phyloP scores from a whole-genome alignment of 148 eudicot genomes.

The Fagopyrum tataricum region DNA sequence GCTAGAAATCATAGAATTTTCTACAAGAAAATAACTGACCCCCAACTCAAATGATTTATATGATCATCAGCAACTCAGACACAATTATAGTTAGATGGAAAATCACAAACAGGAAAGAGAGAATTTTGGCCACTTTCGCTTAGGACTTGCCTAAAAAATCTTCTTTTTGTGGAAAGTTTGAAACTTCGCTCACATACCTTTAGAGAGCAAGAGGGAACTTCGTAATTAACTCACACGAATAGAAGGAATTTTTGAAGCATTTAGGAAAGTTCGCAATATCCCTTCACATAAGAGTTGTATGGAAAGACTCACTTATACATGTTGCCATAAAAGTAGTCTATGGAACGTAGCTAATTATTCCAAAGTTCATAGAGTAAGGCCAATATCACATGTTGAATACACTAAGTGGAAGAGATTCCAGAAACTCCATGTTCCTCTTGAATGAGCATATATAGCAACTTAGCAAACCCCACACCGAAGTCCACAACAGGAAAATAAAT shows the following conservation, averaged over 20 bases:
- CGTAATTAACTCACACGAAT: neutral
- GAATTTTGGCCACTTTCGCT: neutral
- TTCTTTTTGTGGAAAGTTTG: too few species aligned
- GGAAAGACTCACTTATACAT: neutral
- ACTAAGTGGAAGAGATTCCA: neutral
- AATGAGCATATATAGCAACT: neutral
- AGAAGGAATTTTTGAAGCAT: neutral
- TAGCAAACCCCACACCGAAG: neutral
- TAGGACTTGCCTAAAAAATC: neutral
- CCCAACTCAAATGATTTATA: neutral
- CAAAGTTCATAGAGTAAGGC: neutral
- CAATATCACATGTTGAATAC: neutral
- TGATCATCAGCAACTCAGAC: neutral
- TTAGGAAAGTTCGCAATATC: neutral
- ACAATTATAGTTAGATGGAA: neutral
- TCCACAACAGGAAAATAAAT: neutral
- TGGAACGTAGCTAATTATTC: neutral
- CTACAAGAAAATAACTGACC: neutral
- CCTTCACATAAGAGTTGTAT: neutral
- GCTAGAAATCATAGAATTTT: neutral
- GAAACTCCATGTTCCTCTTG: neutral
- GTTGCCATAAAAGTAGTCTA: neutral
- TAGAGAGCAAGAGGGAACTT: too few species aligned
- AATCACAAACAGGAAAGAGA: neutral
- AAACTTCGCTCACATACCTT: too few species aligned